Base-by-base conservation (phyloP, 2,329 filamentous ascomycete species). In the Exserohilum rostratum region DNA sequence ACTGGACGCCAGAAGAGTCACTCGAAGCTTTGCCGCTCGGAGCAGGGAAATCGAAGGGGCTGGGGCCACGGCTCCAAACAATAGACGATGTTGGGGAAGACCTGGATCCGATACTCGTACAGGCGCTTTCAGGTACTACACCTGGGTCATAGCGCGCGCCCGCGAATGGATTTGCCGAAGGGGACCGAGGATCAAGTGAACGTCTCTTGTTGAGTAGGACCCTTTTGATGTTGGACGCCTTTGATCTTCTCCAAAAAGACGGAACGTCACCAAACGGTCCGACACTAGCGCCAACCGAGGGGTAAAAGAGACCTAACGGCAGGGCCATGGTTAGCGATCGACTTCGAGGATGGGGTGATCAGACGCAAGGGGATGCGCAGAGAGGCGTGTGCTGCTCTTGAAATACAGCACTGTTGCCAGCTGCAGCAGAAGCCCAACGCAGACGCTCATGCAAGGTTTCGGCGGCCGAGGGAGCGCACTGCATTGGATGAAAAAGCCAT, bases 61-160 rank as follows among this genome's bases (percentile, higher is more conserved):
- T 73, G 29, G 67, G 67, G 44, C 62, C 65, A 38, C 60, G 55
- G 53, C 64, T 74, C 17, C 67, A 68, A 48, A 68, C 60, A 54
- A 68, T 60, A 20, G 68, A 68, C 39, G 69, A 71, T 45, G 69
- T 69, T 48, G 63, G 69, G 18, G 68, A 69, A 50, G 69, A 71
- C 64, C 65, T 72, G 57, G 67, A 57, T 65, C 65, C 67, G 50
- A 60, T 49, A 54, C 72, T 74, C 49, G 68, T 68, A 69, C 71
- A 67, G 47, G 69, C 69, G 65, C 70, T 75, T 58, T 66, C 58
- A 57, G 71, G 72, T 66, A 67, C 66, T 72, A 75, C 65, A 42
- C 65, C 38, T 40, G 44, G 69, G 60, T 66, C 76, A 78, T 78
- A 78, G 51, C 72, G 62, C 48, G 77, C 72, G 52, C 78, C 73